phyloP scores from a whole-genome alignment of 345 rosid species.

The Corchorus olitorius region DNA sequence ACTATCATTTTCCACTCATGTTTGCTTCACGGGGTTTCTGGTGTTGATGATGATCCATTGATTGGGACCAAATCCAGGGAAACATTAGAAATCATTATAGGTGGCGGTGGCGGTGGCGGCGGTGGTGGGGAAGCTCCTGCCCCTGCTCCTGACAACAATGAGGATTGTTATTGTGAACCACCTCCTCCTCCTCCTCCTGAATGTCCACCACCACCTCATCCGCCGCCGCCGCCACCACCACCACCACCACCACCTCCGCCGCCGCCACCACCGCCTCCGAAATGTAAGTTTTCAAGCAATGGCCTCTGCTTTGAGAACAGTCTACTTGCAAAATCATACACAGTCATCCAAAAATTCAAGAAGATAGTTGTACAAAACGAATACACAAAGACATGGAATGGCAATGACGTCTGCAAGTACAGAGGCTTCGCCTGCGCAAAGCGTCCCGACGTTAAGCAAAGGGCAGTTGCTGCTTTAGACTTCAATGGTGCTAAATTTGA shows the following conservation, averaged over 20 bases:
- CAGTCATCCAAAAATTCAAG: conserved; percentile 33
- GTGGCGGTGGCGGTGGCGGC: conserved; percentile 18
- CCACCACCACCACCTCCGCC: neutral
- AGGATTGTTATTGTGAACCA: neutral
- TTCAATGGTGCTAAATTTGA: conserved; percentile 39
- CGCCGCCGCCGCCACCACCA: neutral
- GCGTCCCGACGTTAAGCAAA: conserved; percentile 23
- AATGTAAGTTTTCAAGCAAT: neutral
- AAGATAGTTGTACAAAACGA: neutral
- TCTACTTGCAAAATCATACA: conserved; percentile 13
- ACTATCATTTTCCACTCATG: conserved; percentile 5
- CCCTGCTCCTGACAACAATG: neutral
- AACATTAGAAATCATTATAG: conserved; percentile 32
- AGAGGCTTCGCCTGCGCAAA: conserved; percentile 39
- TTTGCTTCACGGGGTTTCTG: conserved; percentile 1
- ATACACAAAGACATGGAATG: conserved; percentile 28
- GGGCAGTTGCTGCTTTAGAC: conserved; percentile 41
- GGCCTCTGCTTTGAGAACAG: neutral
- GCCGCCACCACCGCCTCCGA: neutral
- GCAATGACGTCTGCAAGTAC: conserved; percentile 32
- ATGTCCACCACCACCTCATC: conserved; percentile 16
- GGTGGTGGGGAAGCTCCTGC: conserved; percentile 22
- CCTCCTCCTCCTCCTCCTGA: neutral
- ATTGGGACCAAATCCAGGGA: conserved; percentile 16
- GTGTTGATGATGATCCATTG: conserved; percentile 7